Evolutionary conservation across 768 basidiomycete genomes (phyloP).

Genomic region (Lactifluus subvellereus): DNA sequence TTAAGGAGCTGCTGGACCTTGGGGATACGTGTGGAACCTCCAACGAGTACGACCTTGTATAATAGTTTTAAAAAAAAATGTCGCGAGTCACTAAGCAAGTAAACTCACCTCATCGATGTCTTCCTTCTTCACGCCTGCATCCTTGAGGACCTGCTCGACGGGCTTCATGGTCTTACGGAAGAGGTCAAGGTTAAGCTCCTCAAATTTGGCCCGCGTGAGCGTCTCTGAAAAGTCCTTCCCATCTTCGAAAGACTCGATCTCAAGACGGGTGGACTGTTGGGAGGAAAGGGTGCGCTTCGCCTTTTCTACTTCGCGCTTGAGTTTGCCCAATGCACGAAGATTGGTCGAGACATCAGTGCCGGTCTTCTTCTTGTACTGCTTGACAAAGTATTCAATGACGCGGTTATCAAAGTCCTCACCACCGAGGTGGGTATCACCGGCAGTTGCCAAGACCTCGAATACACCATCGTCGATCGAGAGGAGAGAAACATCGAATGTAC

Average conservation of each 20-base stretch:
- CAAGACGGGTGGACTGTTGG: slow-evolving; percentile 89
- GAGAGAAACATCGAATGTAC: slow-evolving; percentile 98
- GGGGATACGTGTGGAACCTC: slow-evolving; percentile 98
- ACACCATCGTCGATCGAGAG: slow-evolving; percentile 63
- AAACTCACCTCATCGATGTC: slow-evolving; percentile 75
- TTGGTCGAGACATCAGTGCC: slow-evolving; percentile 46
- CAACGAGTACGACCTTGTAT: slow-evolving; percentile 75
- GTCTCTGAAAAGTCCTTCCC: slow-evolving; percentile 98
- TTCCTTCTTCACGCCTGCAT: slow-evolving; percentile 97
- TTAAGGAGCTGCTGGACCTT: slow-evolving; percentile 98
- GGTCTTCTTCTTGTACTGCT: slow-evolving; percentile 48
- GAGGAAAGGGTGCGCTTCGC: slow-evolving; percentile 74
- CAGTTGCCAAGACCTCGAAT: slow-evolving; percentile 53
- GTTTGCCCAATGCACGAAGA: slow-evolving; percentile 49
- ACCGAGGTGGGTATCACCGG: slow-evolving; percentile 60
- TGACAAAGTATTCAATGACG: slow-evolving; percentile 51
- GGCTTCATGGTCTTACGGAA: slow-evolving; percentile 99
- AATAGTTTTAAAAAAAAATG: background rate
- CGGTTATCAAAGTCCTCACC: slow-evolving; percentile 49
- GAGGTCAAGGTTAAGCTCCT: slow-evolving; percentile 97
- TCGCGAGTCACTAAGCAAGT: background rate
- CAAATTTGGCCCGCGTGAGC: slow-evolving; percentile 96
- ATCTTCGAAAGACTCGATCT: slow-evolving; percentile 93
- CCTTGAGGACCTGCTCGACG: slow-evolving; percentile 97
- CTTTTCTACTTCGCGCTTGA: slow-evolving; percentile 38